A percentile compares a stretch with the other conserved stretches of the same genome.
Conservation (phyloP, 192 early-diverging fungal genomes). For the Geranomyces variabilis region DNA sequence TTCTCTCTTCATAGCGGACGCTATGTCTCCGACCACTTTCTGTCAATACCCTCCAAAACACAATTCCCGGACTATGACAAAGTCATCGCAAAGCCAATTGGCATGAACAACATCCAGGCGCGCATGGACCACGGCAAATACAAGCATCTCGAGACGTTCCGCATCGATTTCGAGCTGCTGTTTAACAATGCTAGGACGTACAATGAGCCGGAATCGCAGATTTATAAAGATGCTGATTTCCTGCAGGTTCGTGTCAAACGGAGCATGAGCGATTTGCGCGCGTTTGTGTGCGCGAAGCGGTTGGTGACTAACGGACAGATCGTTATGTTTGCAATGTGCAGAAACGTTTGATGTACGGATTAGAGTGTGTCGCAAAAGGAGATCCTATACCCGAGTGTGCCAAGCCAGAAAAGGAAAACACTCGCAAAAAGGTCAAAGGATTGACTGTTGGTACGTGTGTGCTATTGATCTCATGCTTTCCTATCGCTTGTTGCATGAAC, state of each 20-base stretch:
- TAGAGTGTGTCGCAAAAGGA: neutral
- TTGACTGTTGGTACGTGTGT: too few relatives aligned
- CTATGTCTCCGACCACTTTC: constrained; percentile 73
- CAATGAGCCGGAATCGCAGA: constrained; percentile 81
- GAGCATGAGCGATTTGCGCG: neutral
- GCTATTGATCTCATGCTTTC: neutral
- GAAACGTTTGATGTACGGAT: neutral
- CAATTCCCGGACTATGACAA: constrained; percentile 93
- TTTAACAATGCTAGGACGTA: constrained; percentile 92
- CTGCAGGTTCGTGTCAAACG: constrained; percentile 14
- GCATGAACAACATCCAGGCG: constrained; percentile 63
- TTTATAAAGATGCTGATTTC: constrained; percentile 46
- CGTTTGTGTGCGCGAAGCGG: too few relatives aligned
- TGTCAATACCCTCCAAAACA: constrained; percentile 71
- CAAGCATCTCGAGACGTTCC: constrained; percentile 68
- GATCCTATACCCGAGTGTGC: too few relatives aligned
- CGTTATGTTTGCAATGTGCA: neutral
- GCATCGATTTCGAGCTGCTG: constrained; percentile 79
- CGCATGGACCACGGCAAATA: constrained; percentile 69
- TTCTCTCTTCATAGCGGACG: neutral
- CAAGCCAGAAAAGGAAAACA: neutral
- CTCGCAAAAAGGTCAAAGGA: neutral
- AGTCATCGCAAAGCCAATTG: constrained; percentile 80
- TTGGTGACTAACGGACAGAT: too few relatives aligned
- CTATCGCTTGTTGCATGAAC: too few relatives aligned